Conservation (phyloP, 352 stramenopile species). For the Pythium monospermum region DNA sequence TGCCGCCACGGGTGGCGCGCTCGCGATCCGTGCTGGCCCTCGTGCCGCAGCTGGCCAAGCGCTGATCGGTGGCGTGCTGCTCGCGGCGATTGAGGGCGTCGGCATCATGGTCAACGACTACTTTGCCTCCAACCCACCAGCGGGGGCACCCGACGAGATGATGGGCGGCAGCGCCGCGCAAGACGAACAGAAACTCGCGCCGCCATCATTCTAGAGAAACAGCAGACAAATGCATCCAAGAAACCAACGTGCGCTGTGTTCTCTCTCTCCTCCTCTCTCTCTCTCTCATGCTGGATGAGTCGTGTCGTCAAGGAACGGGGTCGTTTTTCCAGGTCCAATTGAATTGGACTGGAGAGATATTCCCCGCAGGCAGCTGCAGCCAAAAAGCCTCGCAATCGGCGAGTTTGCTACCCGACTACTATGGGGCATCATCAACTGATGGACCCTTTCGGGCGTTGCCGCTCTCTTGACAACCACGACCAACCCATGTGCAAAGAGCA, state of each 20-base stretch:
- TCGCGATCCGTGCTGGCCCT: conserved; percentile 93
- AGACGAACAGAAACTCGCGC: conserved; percentile 83
- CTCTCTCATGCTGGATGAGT: too few relatives aligned
- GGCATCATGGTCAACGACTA: conserved; percentile 94
- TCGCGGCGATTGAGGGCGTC: conserved; percentile 97
- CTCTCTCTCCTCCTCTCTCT: too few relatives aligned
- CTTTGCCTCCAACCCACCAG: conserved; percentile 57
- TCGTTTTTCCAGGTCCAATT: not conserved
- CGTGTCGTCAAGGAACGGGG: not conserved
- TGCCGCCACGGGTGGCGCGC: conserved; percentile 93
- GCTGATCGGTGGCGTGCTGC: conserved; percentile 92
- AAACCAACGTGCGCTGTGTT: too few relatives aligned
- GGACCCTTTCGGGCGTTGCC: conserved; percentile 25
- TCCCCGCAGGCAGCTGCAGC: conserved; percentile 17
- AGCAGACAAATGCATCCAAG: conserved; percentile 4
- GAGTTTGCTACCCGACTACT: conserved; percentile 30
- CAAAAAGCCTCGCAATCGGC: conserved; percentile 28
- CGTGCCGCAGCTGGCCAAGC: conserved; percentile 92
- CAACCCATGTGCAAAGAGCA: not conserved
- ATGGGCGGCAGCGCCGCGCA: conserved; percentile 47
- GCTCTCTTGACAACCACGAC: not conserved
- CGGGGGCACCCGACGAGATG: conserved; percentile 40
- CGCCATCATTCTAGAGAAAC: conserved; percentile 73
- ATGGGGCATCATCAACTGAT: conserved; percentile 21
- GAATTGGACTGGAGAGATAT: not conserved